Evolutionary conservation across 306 rosid species (phyloP), one percentile per base, ranked within the genome.

Genomic region (Rosa multiflora): DNA sequence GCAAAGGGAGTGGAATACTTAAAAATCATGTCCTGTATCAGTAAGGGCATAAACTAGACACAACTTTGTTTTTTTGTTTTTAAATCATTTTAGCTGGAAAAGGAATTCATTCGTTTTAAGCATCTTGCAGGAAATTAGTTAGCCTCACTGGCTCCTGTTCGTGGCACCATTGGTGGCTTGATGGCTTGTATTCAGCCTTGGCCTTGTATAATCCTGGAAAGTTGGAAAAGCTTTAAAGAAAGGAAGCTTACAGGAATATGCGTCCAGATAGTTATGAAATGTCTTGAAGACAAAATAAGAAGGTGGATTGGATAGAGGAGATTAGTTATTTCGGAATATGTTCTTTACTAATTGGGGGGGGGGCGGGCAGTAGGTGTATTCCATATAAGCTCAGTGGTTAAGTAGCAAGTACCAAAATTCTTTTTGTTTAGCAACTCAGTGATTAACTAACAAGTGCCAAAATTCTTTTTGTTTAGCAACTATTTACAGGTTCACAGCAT

Each of bases 71-170:
- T 61, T 59, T 3, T 2, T 3, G 1, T 12, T 48, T 59, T 59
- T 21, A 10, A 9, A 6, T 5, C 42, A 59, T 52, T 5, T 37
- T 17, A 10, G 37, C 12, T 74, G 21, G 18, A 61, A 42, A 40
- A 5, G 1, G 48, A 75, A 75, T 51, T 59, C 44, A 59, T 59
- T 23, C 10, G 17, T 42, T 21, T 26, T 32, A 15, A 59, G 59
- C 67, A 55, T 15, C 43, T 43, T 75, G 78, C 55, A 75, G 70
- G 78, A 44, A 59, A 42, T 75, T 26, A 21, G 43, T 26, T 49
- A 35, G 67, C 70, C 42, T 8, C 58, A 3, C 70, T 32, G 1
- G 14, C 52, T 42, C 10, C 43, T 58, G 5, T 26, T 44, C 9
- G 42, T 14, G 53, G 78, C 39, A 13, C 78, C 52, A n/a, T 40